Percentiles rank a stretch among this genome's conserved stretches.
These are phyloP conservation scores for Brassica carinata DNA, from an alignment of 345 rosid species.

Conservation along the genomic window DNA sequence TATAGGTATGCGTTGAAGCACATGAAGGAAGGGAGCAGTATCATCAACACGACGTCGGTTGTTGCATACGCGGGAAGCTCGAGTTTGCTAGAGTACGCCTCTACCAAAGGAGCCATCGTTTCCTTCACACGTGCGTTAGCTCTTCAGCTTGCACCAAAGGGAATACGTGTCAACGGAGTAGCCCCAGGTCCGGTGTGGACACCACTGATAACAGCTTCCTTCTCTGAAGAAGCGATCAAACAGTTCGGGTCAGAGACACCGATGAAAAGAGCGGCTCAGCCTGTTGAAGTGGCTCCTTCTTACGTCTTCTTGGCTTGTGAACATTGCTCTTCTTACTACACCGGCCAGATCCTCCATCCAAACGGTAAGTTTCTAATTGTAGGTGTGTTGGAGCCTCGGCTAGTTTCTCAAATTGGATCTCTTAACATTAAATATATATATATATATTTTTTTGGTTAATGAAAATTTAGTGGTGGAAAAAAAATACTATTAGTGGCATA, in stretches of 20 bases:
- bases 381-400: neutral
- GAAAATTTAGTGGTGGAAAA: too few species aligned
- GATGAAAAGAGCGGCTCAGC: constrained; percentile 79
- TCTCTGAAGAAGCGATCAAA: constrained; percentile 50
- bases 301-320: constrained; percentile 78
- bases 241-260: constrained; percentile 62
- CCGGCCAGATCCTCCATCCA: constrained; percentile 82
- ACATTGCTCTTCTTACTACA: constrained; percentile 77
- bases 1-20: constrained; percentile 6
- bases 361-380: constrained; percentile 47
- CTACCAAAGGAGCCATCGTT: constrained; percentile 81
- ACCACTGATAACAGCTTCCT: constrained; percentile 67
- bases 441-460: too few species aligned
- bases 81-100: constrained; percentile 60
- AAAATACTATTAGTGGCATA: too few species aligned
- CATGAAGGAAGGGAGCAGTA: constrained; percentile 68
- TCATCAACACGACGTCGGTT: constrained; percentile 75
- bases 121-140: constrained; percentile 74
- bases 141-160: constrained; percentile 60
- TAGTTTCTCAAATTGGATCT: too few species aligned
- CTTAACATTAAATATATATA: too few species aligned
- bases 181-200: constrained; percentile 93
- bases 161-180: constrained; percentile 71
- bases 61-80: constrained; percentile 65
- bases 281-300: constrained; percentile 70